Percentiles rank a stretch among this genome's conserved stretches.
These are phyloP conservation scores for Aurinia saxatilis DNA, from an alignment of 345 rosid species.

Conservation along the genomic window DNA sequence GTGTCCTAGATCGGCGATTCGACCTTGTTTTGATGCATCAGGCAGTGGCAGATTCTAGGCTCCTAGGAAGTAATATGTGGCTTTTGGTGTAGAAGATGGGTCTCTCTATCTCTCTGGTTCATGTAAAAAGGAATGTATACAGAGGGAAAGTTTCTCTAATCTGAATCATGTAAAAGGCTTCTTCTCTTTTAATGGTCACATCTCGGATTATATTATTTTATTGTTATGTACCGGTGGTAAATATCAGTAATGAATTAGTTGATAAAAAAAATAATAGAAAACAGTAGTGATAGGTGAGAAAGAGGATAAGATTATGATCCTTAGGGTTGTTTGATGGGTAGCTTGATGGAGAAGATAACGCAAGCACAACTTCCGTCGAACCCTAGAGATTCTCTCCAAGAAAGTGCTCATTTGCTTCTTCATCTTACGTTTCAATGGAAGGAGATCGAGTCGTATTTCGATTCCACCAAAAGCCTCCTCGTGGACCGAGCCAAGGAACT, in stretches of 20 bases:
- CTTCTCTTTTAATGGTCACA: too few relatives aligned
- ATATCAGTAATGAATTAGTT: too few relatives aligned
- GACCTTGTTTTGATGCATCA: constrained; percentile 9
- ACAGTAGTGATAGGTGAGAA: too few relatives aligned
- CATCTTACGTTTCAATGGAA: constrained; percentile 39
- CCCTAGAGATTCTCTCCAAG: constrained; percentile 31
- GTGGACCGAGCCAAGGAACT: constrained; percentile 30
- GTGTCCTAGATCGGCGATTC: neutral
- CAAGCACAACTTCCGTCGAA: constrained; percentile 13
- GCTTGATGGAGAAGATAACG: constrained; percentile 23
- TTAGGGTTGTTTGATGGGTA: constrained; percentile 1
- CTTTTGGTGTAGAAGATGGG: too few relatives aligned
- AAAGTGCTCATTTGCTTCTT: constrained; percentile 36
- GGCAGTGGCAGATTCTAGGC: constrained; percentile 6
- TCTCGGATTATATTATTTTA: too few relatives aligned
- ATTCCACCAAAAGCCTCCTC: constrained; percentile 14
- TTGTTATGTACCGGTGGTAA: too few relatives aligned
- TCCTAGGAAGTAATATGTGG: neutral
- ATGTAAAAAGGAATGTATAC: too few relatives aligned
- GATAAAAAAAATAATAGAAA: too few relatives aligned
- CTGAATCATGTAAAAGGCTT: too few relatives aligned
- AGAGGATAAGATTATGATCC: too few relatives aligned
- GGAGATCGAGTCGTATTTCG: constrained; percentile 34
- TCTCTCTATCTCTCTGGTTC: too few relatives aligned
- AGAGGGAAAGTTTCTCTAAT: too few relatives aligned